Base-by-base conservation (phyloP, 208 protist species). In the Leishmania tarentolae region DNA sequence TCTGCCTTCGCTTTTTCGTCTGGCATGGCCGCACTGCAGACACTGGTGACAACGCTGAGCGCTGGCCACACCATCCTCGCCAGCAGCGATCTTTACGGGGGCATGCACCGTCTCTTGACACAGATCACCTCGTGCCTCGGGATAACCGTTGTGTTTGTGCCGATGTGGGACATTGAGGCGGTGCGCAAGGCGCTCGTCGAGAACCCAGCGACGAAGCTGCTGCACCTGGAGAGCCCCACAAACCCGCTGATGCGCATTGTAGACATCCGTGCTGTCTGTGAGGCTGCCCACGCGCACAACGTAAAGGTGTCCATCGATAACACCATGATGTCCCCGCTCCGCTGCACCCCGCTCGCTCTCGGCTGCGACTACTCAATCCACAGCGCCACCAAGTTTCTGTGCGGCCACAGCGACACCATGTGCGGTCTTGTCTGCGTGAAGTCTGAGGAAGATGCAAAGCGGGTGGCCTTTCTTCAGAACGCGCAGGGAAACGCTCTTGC, bases 291-390 rank as follows among this genome's bases (percentile, higher is more conserved):
- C 66, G 56, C 72, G 44, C 71, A 92, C 80, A 82, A 86, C 52
- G 90, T 91, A 69, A 81, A 98, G 70, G 82, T 99, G 0, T 93
- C 97, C 24, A 97, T 99, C 44, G 98, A 99, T 82, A 98, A 98
- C 87, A 99, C 98, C 13, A 99, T 99, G 87, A 96, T 98, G 92
- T 98, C 98, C 15, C 96, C 98, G 66, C 93, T 98, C 83, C 97
- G 98, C 83, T 98, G 98, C 86, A 92, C 91, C n/a, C 97, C 98
- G 61, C 88, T 99, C 19, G 83, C 93, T 44, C 87, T 99, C 4
- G 98, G 98, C 80, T 98, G 97, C 70, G 98, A 99, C 82, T 95
- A 99, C 79, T 96, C 96, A 21, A 83, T 99, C 37, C 98, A 99
- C 90, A 98, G 94, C 61, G 94, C 96, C 7, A 99, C 97, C 69